A percentile compares a stretch with the other conserved stretches of the same genome.
These are phyloP conservation scores for Patellifolia procumbens DNA, from an alignment of 179 eudicot species.

Conservation along the genomic window DNA sequence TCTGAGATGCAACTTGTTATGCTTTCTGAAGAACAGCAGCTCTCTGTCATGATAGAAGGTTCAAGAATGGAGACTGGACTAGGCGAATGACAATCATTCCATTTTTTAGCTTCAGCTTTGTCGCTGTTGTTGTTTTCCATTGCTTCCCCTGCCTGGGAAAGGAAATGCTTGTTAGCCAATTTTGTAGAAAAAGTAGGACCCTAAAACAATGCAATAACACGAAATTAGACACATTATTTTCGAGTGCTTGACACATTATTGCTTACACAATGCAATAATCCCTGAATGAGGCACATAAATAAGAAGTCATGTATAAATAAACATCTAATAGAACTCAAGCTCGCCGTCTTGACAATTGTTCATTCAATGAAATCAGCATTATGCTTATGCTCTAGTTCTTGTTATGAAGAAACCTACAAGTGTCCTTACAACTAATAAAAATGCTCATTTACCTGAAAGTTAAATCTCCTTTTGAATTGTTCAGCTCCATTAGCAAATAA, in stretches of 20 bases:
- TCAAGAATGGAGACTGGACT: slow-evolving; percentile 85
- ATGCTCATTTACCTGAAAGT: slow-evolving; percentile 67
- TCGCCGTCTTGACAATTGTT: too few species aligned
- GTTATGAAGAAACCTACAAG: too few species aligned
- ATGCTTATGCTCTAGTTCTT: too few species aligned
- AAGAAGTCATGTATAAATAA: too few species aligned
- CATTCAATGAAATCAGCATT: too few species aligned
- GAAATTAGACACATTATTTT: background rate
- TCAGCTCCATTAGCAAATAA: slow-evolving; percentile 36
- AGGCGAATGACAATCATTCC: slow-evolving; percentile 48
- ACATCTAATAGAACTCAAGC: too few species aligned
- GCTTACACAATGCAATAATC: too few species aligned
- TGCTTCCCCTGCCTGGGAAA: slow-evolving; percentile 42
- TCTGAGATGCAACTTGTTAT: slow-evolving; percentile 50
- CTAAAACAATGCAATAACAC: background rate
- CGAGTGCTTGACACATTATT: too few species aligned
- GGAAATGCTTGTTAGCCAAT: background rate
- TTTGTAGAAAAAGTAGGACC: background rate
- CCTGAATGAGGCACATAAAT: too few species aligned
- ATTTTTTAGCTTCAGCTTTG: slow-evolving; percentile 41
- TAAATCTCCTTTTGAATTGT: slow-evolving; percentile 32
- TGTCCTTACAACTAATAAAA: too few species aligned
- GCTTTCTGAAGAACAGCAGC: slow-evolving; percentile 75
- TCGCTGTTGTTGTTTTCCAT: slow-evolving; percentile 41
- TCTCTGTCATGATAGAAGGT: slow-evolving; percentile 55